phyloP scores from a whole-genome alignment of 352 stramenopile species.

The Globisporangium rhizosaccharum region DNA sequence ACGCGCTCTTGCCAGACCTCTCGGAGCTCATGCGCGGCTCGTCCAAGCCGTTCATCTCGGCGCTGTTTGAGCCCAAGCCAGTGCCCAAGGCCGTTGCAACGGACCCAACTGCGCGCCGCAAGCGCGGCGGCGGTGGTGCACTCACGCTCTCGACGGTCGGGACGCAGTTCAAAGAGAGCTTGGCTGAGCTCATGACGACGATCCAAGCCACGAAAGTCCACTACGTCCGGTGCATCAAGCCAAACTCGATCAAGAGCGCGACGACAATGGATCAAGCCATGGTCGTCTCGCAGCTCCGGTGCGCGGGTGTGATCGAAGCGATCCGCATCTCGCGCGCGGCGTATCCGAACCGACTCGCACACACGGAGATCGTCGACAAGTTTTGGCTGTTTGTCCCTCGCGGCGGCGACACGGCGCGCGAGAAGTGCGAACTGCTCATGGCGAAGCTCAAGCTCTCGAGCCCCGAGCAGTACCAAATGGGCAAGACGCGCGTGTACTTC shows the following conservation, averaged over 20 bases:
- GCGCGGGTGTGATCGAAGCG: conserved; percentile 98
- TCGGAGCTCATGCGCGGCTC: conserved; percentile 84
- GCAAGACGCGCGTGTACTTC: conserved; percentile 86
- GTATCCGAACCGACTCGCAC: conserved; percentile 96
- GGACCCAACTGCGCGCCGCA: conserved; percentile 31
- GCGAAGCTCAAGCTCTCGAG: conserved; percentile 69
- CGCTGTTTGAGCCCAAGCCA: conserved; percentile 70
- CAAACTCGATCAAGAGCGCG: conserved; percentile 95
- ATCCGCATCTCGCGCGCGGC: conserved; percentile 97
- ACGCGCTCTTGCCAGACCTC: conserved; percentile 92
- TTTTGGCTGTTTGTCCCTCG: conserved; percentile 80
- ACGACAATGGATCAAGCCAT: conserved; percentile 88
- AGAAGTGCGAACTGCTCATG: conserved; percentile 78
- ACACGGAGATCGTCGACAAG: conserved; percentile 81
- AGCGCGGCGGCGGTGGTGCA: conserved; percentile 46
- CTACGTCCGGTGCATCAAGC: conserved; percentile 99
- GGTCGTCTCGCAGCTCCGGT: conserved; percentile 95
- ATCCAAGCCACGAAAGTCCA: conserved; percentile 95
- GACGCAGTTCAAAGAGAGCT: conserved; percentile 93
- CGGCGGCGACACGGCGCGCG: conserved; percentile 38
- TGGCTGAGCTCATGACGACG: conserved; percentile 92
- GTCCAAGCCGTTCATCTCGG: conserved; percentile 59
- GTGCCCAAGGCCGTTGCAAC: conserved; percentile 30
- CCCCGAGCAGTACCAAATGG: conserved; percentile 83
- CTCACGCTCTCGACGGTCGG: conserved; percentile 70